Evolutionary conservation across 441 rosid genomes (phyloP), one percentile per base, ranked within the genome.

Genomic region (Omphalea diandra): DNA sequence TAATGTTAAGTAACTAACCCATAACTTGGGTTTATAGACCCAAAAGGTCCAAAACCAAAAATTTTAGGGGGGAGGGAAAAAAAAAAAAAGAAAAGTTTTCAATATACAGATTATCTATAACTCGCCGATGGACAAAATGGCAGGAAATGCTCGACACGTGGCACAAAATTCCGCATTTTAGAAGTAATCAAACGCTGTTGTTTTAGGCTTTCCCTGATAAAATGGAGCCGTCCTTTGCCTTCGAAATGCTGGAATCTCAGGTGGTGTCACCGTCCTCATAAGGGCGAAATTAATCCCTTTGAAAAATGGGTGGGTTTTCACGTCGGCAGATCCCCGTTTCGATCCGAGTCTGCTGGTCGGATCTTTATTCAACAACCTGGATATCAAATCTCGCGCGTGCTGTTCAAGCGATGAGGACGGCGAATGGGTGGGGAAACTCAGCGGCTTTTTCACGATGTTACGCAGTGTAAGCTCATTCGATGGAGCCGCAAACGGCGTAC

Each of bases 221-320:
- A 71, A 81, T 81, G 87, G 46, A 68, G 82, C 52, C 67, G 88
- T 81, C 26, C 71, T 83, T 31, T 54, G 71, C 73, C 82, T 74
- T 57, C 66, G 70, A 14, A 72, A 54, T 0, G 76, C 83, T 0
- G 94, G 93, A 54, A 87, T 69, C 80, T 70, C 87, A 15, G 99
- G 98, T 50, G 97, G 99, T 2, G 80, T 80, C 8, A 86, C 47
- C 46, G 97, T 83, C 67, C 99, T 77, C 2, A 94, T 82, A 6
- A 94, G 88, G 15, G 99, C 98, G 33, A 90, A 90, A 55, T 69
- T 81, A 3, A 91, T 79, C 18, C 94, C 98, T 40, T 65, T 71
- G 58, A 94, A 94, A 75, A 94, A 94, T 58, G 78, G 82, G 80
- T 94, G 97, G 59, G 81, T 83, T 80, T 87, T 94, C 63, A 94